Evolutionary conservation across 495 filamentous ascomycete genomes (phyloP).

Genomic region (Bombardia bombarda): DNA sequence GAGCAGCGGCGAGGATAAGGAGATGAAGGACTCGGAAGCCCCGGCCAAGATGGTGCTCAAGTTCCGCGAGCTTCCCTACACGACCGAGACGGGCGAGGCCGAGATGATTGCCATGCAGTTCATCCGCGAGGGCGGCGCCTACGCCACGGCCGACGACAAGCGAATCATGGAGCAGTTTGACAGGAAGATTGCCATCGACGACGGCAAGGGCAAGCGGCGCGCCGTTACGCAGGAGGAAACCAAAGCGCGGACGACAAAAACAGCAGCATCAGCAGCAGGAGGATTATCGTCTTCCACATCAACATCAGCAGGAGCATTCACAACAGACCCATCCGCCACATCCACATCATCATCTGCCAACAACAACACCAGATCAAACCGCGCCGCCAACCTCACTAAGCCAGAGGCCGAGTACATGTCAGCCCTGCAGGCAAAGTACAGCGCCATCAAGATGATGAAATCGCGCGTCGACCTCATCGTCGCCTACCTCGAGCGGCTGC

Average conservation of each 20-base stretch:
- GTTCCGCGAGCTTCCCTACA: conserved; percentile 79
- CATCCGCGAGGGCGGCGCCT: conserved; percentile 73
- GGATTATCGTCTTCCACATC: not conserved
- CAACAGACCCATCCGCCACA: conserved; percentile 23
- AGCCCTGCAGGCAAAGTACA: conserved; percentile 73
- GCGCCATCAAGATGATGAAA: conserved; percentile 87
- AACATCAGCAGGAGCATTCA: too few species aligned
- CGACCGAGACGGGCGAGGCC: conserved; percentile 85
- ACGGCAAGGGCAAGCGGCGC: conserved; percentile 41
- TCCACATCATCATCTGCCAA: too few species aligned
- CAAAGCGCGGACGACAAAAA: conserved; percentile 3
- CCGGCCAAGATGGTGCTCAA: conserved; percentile 47
- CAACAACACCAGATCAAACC: conserved; percentile 16
- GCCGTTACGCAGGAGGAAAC: conserved; percentile 22
- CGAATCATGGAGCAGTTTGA: conserved; percentile 22
- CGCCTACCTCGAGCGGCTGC: conserved; percentile 68
- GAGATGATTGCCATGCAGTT: conserved; percentile 97
- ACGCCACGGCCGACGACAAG: conserved; percentile 48
- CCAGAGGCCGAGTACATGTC: conserved; percentile 71
- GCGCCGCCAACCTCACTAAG: conserved; percentile 50
- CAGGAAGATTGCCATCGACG: conserved; percentile 28
- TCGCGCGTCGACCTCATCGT: conserved; percentile 75
- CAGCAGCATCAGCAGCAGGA: not conserved
- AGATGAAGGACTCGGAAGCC: conserved; percentile 67
- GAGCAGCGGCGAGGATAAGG: conserved; percentile 48